Base-by-base conservation (phyloP, 2,329 filamentous ascomycete species). In the Scortechinia acanthostroma region DNA sequence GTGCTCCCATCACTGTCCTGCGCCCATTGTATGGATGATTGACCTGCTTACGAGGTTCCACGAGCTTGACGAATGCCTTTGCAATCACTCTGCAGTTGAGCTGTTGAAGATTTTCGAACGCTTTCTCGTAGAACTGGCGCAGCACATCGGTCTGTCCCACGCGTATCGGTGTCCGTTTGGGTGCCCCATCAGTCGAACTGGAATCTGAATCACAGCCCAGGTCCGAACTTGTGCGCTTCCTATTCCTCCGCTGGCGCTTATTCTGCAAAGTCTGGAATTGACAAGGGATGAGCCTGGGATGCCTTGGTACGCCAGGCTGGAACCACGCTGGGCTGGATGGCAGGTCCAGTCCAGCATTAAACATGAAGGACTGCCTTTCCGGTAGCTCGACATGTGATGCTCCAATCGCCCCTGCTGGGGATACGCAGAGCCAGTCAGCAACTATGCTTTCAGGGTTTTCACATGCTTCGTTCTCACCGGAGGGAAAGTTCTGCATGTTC, bases 1-100 rank as follows among this genome's bases (percentile, higher is more conserved):
- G 17, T 10, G 17, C 17, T 4, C 59, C 59, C 1, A 52, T 52
- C 22, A 60, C 54, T 15, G 56, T 50, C 37, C 56, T 60, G 14
- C 56, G 55, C 28, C 59, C 59, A 44, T 61, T 62, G 45, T 62
- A 62, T 5, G 59, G 59, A 30, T 58, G 60, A 37, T 61, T 60
- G 21, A 59, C 59, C 46, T 62, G 59, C 30, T 62, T 62, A 23
- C 59, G 57, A 14, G 59, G 59, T 47, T 62, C 59, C 3, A 62
- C 55, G n/a, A 60, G 46, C 46, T 61, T 62, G 49, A 62, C 52
- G 45, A 58, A 62, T 40, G 59, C 59, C 42, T 62, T 61, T 14
- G 59, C 59, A 3, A 62, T 49, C 4, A 59, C 54, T 16, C 59
- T 57, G 23, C 58, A 62, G 46, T 62, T 61, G n/a, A 56, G 57